These are phyloP conservation scores for Huntiella bhutanensis DNA, from an alignment of 2,329 filamentous ascomycete genomes.

Conservation along the genomic window DNA sequence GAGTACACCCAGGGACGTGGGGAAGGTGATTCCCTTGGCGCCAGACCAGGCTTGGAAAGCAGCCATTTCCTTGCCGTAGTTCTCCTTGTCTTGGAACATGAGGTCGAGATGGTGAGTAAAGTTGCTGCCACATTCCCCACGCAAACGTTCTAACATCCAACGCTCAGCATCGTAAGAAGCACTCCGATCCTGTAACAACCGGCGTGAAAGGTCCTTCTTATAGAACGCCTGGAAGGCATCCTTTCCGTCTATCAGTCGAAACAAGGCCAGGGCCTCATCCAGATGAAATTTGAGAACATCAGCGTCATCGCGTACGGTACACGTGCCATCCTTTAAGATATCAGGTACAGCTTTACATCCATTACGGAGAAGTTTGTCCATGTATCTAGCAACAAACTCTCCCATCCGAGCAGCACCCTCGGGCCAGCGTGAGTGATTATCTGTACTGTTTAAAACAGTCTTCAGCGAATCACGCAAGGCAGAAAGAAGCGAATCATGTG, in stretches of 20 bases:
- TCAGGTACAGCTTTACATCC: conserved; percentile 64
- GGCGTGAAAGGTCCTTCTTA: conserved; percentile 85
- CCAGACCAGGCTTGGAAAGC: conserved; percentile 44
- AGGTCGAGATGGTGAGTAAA: conserved; percentile 96
- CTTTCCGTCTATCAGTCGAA: conserved; percentile 93
- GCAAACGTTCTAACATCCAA: conserved; percentile 82
- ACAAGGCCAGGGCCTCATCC: conserved; percentile 81
- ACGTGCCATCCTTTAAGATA: conserved; percentile 30
- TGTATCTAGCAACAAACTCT: conserved; percentile 96
- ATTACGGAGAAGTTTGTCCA: conserved; percentile 72
- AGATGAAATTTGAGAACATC: conserved; percentile 72
- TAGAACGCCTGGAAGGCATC: conserved; percentile 98
- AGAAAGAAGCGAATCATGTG: conserved; percentile 59
- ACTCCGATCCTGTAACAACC: conserved; percentile 78
- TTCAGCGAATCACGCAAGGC: conserved; percentile 71
- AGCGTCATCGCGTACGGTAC: conserved; percentile 61
- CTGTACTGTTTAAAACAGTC: conserved; percentile 80
- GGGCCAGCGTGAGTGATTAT: conserved; percentile 50
- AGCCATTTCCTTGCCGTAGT: conserved; percentile 83
- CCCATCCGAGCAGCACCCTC: conserved; percentile 85
- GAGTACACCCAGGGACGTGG: conserved; percentile 48
- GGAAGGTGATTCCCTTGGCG: conserved; percentile 30
- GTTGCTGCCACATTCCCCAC: conserved; percentile 77
- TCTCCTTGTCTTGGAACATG: conserved; percentile 98
- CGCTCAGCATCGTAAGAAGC: conserved; percentile 89